Percentiles rank a stretch among this genome's conserved stretches.
phyloP scores from a whole-genome alignment of 345 rosid species.

The Conringia planisiliqua region DNA sequence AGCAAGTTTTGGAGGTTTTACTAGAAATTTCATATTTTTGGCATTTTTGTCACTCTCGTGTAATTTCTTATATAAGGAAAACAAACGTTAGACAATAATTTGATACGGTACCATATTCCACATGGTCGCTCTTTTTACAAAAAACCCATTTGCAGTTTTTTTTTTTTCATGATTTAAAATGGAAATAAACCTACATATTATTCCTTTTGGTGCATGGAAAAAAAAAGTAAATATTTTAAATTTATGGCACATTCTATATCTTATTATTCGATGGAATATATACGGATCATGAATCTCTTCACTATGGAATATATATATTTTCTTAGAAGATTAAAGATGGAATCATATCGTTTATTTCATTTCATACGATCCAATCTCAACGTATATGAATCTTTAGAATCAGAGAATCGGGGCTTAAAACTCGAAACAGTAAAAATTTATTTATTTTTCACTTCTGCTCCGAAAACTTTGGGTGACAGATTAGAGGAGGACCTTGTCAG shows the following conservation, averaged over 20 bases:
- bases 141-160: background rate
- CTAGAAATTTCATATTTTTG: background rate
- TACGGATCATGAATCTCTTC: background rate
- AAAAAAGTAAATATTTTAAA: conserved; percentile 3
- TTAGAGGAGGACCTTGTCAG: conserved; percentile 9
- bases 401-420: conserved; percentile 19
- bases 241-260: conserved; percentile 11
- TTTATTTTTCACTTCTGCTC: conserved; percentile 20
- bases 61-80: background rate
- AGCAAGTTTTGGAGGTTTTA: background rate
- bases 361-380: conserved; percentile 1
- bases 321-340: background rate
- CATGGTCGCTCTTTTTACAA: background rate
- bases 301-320: background rate
- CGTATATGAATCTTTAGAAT: conserved; percentile 9
- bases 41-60: background rate
- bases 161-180: background rate
- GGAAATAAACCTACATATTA: conserved; percentile 1
- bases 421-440: background rate
- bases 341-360: conserved; percentile 19
- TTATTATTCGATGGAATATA: background rate
- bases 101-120: background rate
- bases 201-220: conserved; percentile 1
- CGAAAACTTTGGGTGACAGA: conserved; percentile 36
- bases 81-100: background rate